Percentiles rank a stretch among this genome's conserved stretches.
phyloP scores from a whole-genome alignment of 2,329 filamentous ascomycete species.

The Akanthomyces uredinophilus region DNA sequence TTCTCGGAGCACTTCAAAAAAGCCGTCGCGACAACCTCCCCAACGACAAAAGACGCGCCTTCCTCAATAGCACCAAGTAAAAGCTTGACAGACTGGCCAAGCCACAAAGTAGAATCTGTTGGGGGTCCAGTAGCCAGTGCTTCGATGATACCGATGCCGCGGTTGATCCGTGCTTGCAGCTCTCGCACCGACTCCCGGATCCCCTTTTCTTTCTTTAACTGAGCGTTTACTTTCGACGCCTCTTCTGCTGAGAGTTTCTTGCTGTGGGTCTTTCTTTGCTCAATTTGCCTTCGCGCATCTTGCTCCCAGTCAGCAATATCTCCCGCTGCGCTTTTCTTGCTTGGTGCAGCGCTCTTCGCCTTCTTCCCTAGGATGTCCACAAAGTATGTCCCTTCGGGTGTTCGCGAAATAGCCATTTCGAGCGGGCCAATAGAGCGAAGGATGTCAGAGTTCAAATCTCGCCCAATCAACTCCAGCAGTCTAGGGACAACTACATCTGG shows the following conservation, averaged over 20 bases:
- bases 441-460: conserved; percentile 67
- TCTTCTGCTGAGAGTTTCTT: conserved; percentile 91
- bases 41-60: conserved; percentile 76
- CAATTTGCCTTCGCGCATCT: conserved; percentile 78
- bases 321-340: conserved; percentile 92
- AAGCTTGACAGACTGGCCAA: conserved; percentile 71
- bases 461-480: conserved; percentile 67
- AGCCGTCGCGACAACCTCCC: conserved; percentile 69
- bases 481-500: conserved; percentile 74
- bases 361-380: conserved; percentile 89
- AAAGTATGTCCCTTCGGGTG: conserved; percentile 81
- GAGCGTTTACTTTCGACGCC: conserved; percentile 81
- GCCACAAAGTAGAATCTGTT: conserved; percentile 85
- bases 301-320: conserved; percentile 97
- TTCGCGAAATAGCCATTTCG: conserved; percentile 89
- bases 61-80: conserved; percentile 71
- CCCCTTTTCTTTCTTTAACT: conserved; percentile 77
- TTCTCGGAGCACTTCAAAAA: conserved; percentile 77
- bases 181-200: conserved; percentile 69
- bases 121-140: conserved; percentile 80
- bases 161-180: conserved; percentile 65
- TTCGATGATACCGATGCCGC: conserved; percentile 80
- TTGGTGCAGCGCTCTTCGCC: conserved; percentile 59
- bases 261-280: conserved; percentile 86
- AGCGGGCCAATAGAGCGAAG: conserved; percentile 72